Conservation (phyloP, 192 early-diverging fungal species). For the Chytriomyces confervae region DNA sequence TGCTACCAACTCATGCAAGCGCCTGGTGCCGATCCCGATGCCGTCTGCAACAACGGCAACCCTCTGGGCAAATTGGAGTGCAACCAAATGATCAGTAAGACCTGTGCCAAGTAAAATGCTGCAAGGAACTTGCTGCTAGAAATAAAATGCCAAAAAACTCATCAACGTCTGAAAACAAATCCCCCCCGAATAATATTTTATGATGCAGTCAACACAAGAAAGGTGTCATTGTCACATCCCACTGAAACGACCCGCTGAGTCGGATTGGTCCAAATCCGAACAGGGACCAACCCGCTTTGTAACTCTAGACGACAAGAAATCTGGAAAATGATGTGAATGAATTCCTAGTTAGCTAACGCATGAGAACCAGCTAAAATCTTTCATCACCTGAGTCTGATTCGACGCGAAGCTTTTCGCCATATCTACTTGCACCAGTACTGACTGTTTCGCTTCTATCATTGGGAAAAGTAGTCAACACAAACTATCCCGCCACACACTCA, state of each 20-base stretch:
- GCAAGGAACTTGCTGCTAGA: too few relatives aligned
- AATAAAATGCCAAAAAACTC: too few relatives aligned
- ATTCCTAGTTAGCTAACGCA: not conserved
- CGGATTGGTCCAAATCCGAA: not conserved
- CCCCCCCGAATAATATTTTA: not conserved
- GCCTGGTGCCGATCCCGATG: not conserved
- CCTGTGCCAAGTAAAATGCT: not conserved
- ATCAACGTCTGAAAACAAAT: too few relatives aligned
- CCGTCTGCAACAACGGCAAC: not conserved
- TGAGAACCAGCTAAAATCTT: too few relatives aligned
- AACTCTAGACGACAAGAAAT: not conserved
- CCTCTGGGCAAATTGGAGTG: not conserved
- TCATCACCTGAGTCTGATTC: not conserved
- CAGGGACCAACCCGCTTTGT: not conserved
- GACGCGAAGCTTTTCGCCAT: not conserved
- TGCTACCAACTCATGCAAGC: not conserved
- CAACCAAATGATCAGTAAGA: not conserved
- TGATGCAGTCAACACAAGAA: not conserved
- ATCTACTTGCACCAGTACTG: not conserved
- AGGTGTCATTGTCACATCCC: not conserved
- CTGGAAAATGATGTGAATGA: not conserved
- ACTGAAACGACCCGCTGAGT: conserved; percentile 7
- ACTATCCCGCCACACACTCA: too few relatives aligned
- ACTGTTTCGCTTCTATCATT: not conserved
- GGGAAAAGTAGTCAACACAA: too few relatives aligned